Conservation (phyloP, 2,329 filamentous ascomycete species). For the Nemania diffusa region DNA sequence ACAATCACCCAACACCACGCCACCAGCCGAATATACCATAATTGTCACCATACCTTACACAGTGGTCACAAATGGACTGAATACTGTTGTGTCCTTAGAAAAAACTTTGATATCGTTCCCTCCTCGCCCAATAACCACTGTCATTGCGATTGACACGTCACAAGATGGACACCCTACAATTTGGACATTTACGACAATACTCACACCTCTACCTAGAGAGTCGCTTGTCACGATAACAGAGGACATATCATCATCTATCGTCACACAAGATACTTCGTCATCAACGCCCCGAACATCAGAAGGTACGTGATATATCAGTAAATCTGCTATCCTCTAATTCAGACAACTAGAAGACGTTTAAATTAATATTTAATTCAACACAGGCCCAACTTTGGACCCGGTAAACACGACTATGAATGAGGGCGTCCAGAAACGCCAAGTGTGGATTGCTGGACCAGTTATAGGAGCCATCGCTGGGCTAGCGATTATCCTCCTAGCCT, state of each 20-base stretch:
- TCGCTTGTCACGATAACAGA: background rate
- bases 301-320: background rate
- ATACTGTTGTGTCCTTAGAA: background rate
- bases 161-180: slow-evolving; percentile 1
- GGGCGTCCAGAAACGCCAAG: background rate
- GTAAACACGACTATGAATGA: background rate
- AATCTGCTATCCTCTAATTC: background rate
- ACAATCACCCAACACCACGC: background rate
- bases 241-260: background rate
- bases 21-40: background rate
- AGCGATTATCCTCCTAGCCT: background rate
- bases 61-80: background rate
- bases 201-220: background rate
- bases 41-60: slow-evolving; percentile 2
- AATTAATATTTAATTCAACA: background rate
- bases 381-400: background rate
- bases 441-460: slow-evolving; percentile 21
- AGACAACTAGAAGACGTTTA: background rate
- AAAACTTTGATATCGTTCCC: background rate
- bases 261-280: background rate
- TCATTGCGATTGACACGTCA: background rate
- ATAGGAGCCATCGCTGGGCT: slow-evolving; percentile 11
- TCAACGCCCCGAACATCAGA: background rate
- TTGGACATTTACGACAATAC: slow-evolving; percentile 13
- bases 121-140: background rate